A percentile compares a stretch with the other conserved stretches of the same genome.
Evolutionary conservation across 352 stramenopile species (phyloP).

Genomic region (Lagenidium giganteum): DNA sequence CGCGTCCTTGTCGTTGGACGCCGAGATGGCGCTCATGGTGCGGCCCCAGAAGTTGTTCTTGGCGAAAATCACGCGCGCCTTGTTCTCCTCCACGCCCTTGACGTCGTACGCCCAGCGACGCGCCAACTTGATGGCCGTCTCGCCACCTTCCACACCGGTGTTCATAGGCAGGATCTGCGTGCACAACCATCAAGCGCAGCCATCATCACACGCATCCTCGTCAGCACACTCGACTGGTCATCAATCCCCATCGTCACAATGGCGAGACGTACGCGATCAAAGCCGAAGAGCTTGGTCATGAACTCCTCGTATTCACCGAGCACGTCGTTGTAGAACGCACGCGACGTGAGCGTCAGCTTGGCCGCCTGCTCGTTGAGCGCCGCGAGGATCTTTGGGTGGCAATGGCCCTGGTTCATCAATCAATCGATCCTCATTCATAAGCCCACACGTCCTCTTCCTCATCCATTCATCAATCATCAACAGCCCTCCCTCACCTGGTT

Average conservation of each 20-base stretch:
- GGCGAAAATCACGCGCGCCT: conserved; percentile 93
- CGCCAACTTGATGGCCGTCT: conserved; percentile 97
- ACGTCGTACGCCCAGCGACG: conserved; percentile 97
- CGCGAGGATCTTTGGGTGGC: conserved; percentile 96
- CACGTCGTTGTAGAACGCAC: conserved; percentile 98
- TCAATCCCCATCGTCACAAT: no score
- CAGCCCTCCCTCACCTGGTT: conserved; percentile 46
- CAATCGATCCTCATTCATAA: no score
- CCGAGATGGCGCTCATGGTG: conserved; percentile 96
- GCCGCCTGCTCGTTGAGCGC: conserved; percentile 93
- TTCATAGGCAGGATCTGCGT: conserved; percentile 97
- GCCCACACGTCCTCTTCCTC: no score
- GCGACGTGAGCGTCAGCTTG: conserved; percentile 95
- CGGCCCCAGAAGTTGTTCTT: conserved; percentile 99
- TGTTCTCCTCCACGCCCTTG: conserved; percentile 93
- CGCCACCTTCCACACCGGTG: conserved; percentile 97
- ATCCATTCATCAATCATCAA: no score
- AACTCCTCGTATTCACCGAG: conserved; percentile 97
- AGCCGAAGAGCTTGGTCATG: conserved; percentile 96
- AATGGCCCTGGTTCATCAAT: conserved; percentile 93
- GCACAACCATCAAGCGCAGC: no score
- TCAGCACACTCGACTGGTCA: no score
- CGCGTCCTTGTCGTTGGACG: conserved; percentile 88
- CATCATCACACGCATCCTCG: no score
- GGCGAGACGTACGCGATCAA: conserved; percentile 81